Evolutionary conservation across 371 early-diverging fungal species (phyloP), one percentile per base, ranked within the genome.

Genomic region (Mucor velutinosus): DNA sequence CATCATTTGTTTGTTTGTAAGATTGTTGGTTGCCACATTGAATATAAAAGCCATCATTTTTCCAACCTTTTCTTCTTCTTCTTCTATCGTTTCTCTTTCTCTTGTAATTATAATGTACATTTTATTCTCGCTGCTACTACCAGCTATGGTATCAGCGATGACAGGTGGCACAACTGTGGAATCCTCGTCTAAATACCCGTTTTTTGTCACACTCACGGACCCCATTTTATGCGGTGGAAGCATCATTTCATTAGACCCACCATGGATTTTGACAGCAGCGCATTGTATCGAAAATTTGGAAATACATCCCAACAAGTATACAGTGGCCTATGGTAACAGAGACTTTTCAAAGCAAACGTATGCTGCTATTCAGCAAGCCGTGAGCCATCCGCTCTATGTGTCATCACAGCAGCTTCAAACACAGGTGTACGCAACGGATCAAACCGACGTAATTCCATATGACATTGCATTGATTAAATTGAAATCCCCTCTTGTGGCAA

Each of bases 261-360:
- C 77, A 61, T 80, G 80, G 80, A 62, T 80, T 4, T 53, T 80
- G 32, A 80, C 78, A 27, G 79, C 79, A 8, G 75, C 72, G 6
- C 79, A 79, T 56, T 79, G 79, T 60, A 27, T 70, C 7, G 56
- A 60, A 33, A 43, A 37, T 56, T 7, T 29, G 4, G 30, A 27
- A 39, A 35, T 51, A 15, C 33, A 35, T 12, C 19, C 39, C 14
- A 14, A 57, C 14, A 25, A 14, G 4, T 35, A 41, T 19, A 51
- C 69, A 11, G 57, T 63, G 3, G 65, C 51, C n/a, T 65, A 60
- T 60, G 74, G 70, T 10, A 55, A 30, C 23, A 32, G 25, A 15
- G 45, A 71, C 21, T 62, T 25, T 21, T 12, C 47, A 3, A 12
- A 47, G 25, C 60, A 29, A 35, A 29, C 32, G 0, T 60, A 65